These are phyloP conservation scores for Trifolium repens DNA, from an alignment of 306 rosid genomes.

Conservation along the genomic window DNA sequence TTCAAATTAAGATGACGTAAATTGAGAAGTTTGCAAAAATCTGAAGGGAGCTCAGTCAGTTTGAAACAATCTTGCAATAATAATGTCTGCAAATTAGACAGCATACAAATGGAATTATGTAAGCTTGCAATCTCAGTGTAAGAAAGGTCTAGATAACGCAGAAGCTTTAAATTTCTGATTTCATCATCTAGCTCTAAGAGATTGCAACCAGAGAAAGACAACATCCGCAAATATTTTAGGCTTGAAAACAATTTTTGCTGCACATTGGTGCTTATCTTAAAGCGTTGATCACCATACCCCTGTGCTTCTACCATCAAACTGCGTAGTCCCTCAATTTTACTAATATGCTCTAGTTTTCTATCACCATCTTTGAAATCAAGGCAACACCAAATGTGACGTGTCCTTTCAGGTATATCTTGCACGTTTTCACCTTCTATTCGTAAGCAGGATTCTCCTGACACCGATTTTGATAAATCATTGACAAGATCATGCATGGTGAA, in stretches of 20 bases:
- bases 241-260: not conserved
- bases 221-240: not conserved
- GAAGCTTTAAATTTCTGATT: conserved; percentile 29
- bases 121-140: not conserved
- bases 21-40: conserved; percentile 24
- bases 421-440: not conserved
- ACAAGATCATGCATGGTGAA: conserved; percentile 52
- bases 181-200: not conserved
- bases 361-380: not conserved
- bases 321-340: not conserved
- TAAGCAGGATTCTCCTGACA: conserved; percentile 40
- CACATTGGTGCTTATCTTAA: not conserved
- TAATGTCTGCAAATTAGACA: conserved; percentile 42
- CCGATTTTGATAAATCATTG: conserved; percentile 50
- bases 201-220: not conserved
- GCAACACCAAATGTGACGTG: conserved; percentile 12
- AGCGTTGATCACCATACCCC: not conserved
- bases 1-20: conserved; percentile 23
- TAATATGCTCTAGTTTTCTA: not conserved
- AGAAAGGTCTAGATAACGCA: conserved; percentile 39
- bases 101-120: conserved; percentile 38
- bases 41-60: not conserved
- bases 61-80: not conserved
- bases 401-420: conserved; percentile 15
- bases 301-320: not conserved